Percentiles rank a stretch among this genome's conserved stretches.
These are phyloP conservation scores for Neonectria sp. DNA, from an alignment of 2,329 filamentous ascomycete genomes.

Conservation along the genomic window DNA sequence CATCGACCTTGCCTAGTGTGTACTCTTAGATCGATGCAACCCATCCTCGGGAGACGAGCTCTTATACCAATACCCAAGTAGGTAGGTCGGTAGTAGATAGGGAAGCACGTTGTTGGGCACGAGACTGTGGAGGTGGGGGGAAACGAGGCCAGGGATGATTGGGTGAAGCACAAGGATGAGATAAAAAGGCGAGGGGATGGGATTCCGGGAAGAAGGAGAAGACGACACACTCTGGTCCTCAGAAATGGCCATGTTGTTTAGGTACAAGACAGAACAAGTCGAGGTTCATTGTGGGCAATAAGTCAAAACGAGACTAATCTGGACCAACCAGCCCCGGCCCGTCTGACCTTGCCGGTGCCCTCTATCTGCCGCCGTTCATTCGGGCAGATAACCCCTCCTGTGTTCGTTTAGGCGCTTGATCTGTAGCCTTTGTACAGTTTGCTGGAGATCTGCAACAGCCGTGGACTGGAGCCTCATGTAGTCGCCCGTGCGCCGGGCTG, in stretches of 20 bases:
- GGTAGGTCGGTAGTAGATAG: neutral
- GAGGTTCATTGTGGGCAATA: too few relatives aligned
- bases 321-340: too few relatives aligned
- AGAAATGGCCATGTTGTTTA: too few relatives aligned
- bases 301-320: too few relatives aligned
- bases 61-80: conserved; percentile 5
- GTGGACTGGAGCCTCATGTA: neutral
- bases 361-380: too few relatives aligned
- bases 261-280: too few relatives aligned
- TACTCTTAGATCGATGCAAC: conserved; percentile 20
- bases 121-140: neutral
- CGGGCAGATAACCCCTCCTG: too few relatives aligned
- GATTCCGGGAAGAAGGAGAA: neutral
- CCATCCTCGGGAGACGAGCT: conserved; percentile 11
- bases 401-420: neutral
- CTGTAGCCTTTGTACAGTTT: neutral
- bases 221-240: too few relatives aligned
- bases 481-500: too few relatives aligned
- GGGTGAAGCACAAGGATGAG: neutral
- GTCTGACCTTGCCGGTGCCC: too few relatives aligned
- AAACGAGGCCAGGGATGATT: neutral
- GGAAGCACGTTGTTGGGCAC: neutral
- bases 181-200: neutral
- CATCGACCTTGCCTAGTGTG: neutral
- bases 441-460: neutral